phyloP scores from a whole-genome alignment of 768 basidiomycete species.

The Termitomyces sp. region DNA sequence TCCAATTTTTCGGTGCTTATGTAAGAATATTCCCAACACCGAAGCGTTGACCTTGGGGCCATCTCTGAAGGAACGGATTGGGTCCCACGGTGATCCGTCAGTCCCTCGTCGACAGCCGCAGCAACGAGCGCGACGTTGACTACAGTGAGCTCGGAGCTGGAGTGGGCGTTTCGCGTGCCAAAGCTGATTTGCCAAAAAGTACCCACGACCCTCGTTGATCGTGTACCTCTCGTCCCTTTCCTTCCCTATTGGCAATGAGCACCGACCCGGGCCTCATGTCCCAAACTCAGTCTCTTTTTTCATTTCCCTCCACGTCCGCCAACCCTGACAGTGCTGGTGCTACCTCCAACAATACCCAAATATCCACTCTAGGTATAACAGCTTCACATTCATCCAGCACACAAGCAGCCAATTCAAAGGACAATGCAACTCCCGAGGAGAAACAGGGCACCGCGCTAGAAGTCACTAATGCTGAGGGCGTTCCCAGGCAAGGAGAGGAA shows the following conservation, averaged over 20 bases:
- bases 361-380: constrained; percentile 11
- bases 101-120: neutral
- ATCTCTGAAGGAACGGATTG: neutral
- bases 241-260: constrained; percentile 38
- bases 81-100: neutral
- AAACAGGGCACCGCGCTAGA: neutral
- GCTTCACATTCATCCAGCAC: constrained; percentile 10
- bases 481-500: neutral
- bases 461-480: neutral
- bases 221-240: constrained; percentile 20
- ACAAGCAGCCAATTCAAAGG: constrained; percentile 7
- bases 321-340: constrained; percentile 24
- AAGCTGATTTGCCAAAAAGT: constrained; percentile 25
- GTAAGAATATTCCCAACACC: constrained; percentile 9
- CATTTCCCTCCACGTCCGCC: constrained; percentile 20
- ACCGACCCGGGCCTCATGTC: constrained; percentile 28
- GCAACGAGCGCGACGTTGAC: constrained; percentile 5
- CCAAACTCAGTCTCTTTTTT: constrained; percentile 25
- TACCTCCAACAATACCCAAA: constrained; percentile 15
- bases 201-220: constrained; percentile 34
- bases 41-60: neutral
- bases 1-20: constrained; percentile 14
- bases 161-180: constrained; percentile 5
- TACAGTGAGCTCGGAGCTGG: neutral
- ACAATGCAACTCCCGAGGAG: neutral